These are phyloP conservation scores for Lophium mytilinum DNA, from an alignment of 495 filamentous ascomycete genomes.

Conservation along the genomic window DNA sequence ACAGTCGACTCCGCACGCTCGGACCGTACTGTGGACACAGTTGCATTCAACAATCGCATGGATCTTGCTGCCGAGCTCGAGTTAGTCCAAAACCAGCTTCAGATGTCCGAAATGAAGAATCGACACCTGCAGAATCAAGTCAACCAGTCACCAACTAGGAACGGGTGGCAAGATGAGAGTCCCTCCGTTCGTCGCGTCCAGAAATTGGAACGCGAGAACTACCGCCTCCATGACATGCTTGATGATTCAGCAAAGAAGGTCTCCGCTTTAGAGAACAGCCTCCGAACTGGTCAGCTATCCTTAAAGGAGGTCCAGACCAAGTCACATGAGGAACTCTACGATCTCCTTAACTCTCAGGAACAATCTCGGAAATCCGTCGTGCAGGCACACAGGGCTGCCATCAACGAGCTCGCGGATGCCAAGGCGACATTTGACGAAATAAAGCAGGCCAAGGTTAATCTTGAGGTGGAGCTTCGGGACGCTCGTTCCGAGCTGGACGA, in stretches of 20 bases:
- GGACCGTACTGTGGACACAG: slow-evolving; percentile 81
- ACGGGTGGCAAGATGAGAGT: slow-evolving; percentile 68
- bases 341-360: slow-evolving; percentile 89
- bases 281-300: slow-evolving; percentile 81
- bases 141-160: slow-evolving; percentile 53
- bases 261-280: slow-evolving; percentile 76
- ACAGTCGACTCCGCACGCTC: slow-evolving; percentile 76
- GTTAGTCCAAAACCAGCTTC: slow-evolving; percentile 87
- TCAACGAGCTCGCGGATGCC: slow-evolving; percentile 74
- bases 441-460: slow-evolving; percentile 63
- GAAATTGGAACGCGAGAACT: slow-evolving; percentile 89
- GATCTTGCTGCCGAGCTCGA: slow-evolving; percentile 88
- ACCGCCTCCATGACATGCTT: slow-evolving; percentile 83
- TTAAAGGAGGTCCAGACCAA: slow-evolving; percentile 87
- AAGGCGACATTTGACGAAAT: slow-evolving; percentile 81
- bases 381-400: slow-evolving; percentile 73
- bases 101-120: slow-evolving; percentile 94
- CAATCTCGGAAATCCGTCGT: slow-evolving; percentile 74
- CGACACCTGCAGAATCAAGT: slow-evolving; percentile 87
- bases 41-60: slow-evolving; percentile 82
- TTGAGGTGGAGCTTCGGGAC: slow-evolving; percentile 90
- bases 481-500: slow-evolving; percentile 77
- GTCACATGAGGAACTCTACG: slow-evolving; percentile 90
- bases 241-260: slow-evolving; percentile 94
- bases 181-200: slow-evolving; percentile 75